Evolutionary conservation across 2,329 filamentous ascomycete genomes (phyloP), one percentile per base, ranked within the genome.

Genomic region (Fusarium ramigenum): DNA sequence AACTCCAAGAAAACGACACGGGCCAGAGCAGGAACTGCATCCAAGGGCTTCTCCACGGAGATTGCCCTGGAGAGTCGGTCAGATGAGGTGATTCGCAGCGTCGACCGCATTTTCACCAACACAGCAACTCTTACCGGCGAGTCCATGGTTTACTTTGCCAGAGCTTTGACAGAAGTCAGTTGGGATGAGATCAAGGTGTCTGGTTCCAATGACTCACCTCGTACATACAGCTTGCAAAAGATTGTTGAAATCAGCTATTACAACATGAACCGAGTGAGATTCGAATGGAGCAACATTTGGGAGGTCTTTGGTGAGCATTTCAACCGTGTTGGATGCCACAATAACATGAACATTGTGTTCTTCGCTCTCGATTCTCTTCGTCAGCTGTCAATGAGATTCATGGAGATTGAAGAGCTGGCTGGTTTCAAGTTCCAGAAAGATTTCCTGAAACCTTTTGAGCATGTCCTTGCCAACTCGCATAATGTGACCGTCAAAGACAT

Each of bases 401-500:
- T 99, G 93, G 96, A 99, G 82, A 95, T 98, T 69, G 96, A 97
- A 80, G 96, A 99, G 82, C 84, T 99, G 75, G 94, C 96, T 2
- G 96, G 97, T 78, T 99, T 99, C 89, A 98, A 98, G 82, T 99
- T 99, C 80, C 96, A 99, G 78, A 99, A 99, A 81, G 96, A 99
- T 80, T 99, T 99, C 81, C 84, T 99, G 60, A 98, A 98, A 83
- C 96, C 97, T 0, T 99, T 99, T 77, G 96, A 99, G 84, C 94
- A 98, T 81, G 95, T 99, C 77, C 94, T 99, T 85, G 92, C 93
- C 65, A 98, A 99, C 81, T 96, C 95, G 46, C 94, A 88, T 72
- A 94, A 96, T 72, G 91, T 97, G 23, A 91, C 93, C 2, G 96
- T 99, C 77, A 99, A 99, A 83, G 96, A 99, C 77, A 96, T 99